Evolutionary conservation across 2,329 filamentous ascomycete species (phyloP).

Genomic region (Pseudomassariella vexata): DNA sequence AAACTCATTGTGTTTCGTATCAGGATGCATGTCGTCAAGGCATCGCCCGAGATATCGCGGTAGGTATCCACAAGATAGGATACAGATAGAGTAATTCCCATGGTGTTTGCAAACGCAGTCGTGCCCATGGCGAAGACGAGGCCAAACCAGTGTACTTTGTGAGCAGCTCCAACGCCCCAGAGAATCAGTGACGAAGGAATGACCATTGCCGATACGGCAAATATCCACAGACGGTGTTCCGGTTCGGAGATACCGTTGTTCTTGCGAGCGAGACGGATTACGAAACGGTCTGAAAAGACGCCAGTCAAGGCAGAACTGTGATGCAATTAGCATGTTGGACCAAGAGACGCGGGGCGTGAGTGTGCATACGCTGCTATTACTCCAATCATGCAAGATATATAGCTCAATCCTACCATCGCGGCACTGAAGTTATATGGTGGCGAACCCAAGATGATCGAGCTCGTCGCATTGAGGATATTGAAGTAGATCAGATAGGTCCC

Average conservation of each 20-base stretch:
- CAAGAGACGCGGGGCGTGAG: too few relatives aligned
- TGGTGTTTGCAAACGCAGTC: constrained; percentile 25
- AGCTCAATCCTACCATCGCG: constrained; percentile 32
- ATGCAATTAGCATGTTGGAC: constrained; percentile 1
- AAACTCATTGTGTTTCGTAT: constrained; percentile 34
- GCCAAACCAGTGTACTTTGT: constrained; percentile 34
- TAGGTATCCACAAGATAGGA: constrained; percentile 36
- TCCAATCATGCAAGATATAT: constrained; percentile 30
- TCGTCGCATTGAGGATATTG: constrained; percentile 37
- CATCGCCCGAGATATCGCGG: constrained; percentile 32
- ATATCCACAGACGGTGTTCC: constrained; percentile 35
- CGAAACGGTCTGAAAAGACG: constrained; percentile 29
- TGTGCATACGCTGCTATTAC: constrained; percentile 20
- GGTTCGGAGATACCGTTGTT: constrained; percentile 36
- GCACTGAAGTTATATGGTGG: constrained; percentile 31
- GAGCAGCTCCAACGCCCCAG: constrained; percentile 26
- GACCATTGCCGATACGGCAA: constrained; percentile 21
- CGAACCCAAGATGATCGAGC: constrained; percentile 31
- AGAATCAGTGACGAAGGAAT: constrained; percentile 20
- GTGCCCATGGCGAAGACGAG: constrained; percentile 33
- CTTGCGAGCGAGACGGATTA: constrained; percentile 30
- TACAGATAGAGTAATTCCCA: constrained; percentile 30
- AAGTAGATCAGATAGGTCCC: constrained; percentile 36
- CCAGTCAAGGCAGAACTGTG: constrained; percentile 23
- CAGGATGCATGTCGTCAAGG: constrained; percentile 32